A percentile compares a stretch with the other conserved stretches of the same genome.
Evolutionary conservation across 2,329 filamentous ascomycete species (phyloP).

Genomic region (Paecilomyces dactylethromorphus): DNA sequence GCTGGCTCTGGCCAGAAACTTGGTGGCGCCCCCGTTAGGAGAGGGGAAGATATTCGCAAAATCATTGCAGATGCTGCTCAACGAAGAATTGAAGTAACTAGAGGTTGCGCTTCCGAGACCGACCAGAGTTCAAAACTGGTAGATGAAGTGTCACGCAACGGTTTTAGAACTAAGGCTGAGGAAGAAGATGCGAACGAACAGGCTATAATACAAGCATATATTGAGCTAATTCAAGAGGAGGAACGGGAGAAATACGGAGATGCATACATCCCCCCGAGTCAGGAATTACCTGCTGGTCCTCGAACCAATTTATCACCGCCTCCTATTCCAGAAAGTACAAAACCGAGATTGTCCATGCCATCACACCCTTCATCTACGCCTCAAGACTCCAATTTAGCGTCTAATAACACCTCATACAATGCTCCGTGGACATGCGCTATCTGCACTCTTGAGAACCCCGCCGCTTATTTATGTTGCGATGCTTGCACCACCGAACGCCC

Average conservation of each 20-base stretch:
- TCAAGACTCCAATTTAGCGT: conserved; percentile 9
- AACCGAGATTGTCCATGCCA: conserved; percentile 12
- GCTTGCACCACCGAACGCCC: conserved; percentile 54
- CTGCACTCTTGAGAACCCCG: conserved; percentile 57
- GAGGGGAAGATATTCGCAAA: conserved; percentile 62
- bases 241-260: conserved; percentile 55
- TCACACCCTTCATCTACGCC: neutral
- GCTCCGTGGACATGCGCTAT: conserved; percentile 53
- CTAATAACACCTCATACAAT: conserved; percentile 25
- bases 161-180: conserved; percentile 76
- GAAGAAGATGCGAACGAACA: conserved; percentile 84
- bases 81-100: conserved; percentile 58
- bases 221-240: conserved; percentile 81
- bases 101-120: conserved; percentile 69
- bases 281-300: conserved; percentile 46
- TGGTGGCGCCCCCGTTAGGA: conserved; percentile 54
- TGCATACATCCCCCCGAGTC: conserved; percentile 48
- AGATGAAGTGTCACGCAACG: conserved; percentile 61
- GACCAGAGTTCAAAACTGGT: conserved; percentile 60
- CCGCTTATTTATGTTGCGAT: conserved; percentile 55
- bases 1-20: conserved; percentile 64
- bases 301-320: conserved; percentile 32
- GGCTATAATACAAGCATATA: conserved; percentile 78
- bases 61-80: conserved; percentile 68
- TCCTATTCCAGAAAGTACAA: conserved; percentile 22